Evolutionary conservation across 1,284 basidiomycete species (phyloP).

Genomic region (Trichosporon ovoides): DNA sequence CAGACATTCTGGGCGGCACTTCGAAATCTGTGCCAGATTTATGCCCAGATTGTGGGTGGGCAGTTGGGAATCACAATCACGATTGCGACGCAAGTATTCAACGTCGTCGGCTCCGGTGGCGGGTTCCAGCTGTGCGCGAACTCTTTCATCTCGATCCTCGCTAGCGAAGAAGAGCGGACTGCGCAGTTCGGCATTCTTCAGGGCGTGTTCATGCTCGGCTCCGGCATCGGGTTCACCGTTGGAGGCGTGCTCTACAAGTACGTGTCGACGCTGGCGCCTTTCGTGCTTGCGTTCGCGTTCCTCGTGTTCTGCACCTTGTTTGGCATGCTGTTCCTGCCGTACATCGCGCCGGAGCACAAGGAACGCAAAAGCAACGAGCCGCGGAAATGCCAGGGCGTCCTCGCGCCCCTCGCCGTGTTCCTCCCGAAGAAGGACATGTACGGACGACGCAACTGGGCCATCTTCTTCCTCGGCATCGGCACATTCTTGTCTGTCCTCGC

Average conservation of each 20-base stretch:
- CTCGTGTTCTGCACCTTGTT: slow-evolving; percentile 42
- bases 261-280: slow-evolving; percentile 38
- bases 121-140: slow-evolving; percentile 44
- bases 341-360: slow-evolving; percentile 29
- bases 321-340: slow-evolving; percentile 42
- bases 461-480: slow-evolving; percentile 39
- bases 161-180: slow-evolving; percentile 33
- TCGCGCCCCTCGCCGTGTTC: slow-evolving; percentile 43
- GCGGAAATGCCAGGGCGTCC: slow-evolving; percentile 26
- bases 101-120: slow-evolving; percentile 40
- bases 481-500: slow-evolving; percentile 44
- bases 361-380: slow-evolving; percentile 11
- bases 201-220: slow-evolving; percentile 40
- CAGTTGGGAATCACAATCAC: slow-evolving; percentile 35
- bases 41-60: slow-evolving; percentile 33
- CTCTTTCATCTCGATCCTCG: slow-evolving; percentile 32
- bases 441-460: slow-evolving; percentile 31
- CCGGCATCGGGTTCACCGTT: slow-evolving; percentile 20
- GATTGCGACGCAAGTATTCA: slow-evolving; percentile 42
- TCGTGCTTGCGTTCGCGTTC: slow-evolving; percentile 38
- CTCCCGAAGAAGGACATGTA: slow-evolving; percentile 22
- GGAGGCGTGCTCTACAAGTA: slow-evolving; percentile 36
- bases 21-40: slow-evolving; percentile 41
- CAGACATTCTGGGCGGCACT: slow-evolving; percentile 44
- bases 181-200: slow-evolving; percentile 40